Evolutionary conservation across 2,329 filamentous ascomycete genomes (phyloP), one percentile per base, ranked within the genome.

Genomic region (Fulvia fulva): DNA sequence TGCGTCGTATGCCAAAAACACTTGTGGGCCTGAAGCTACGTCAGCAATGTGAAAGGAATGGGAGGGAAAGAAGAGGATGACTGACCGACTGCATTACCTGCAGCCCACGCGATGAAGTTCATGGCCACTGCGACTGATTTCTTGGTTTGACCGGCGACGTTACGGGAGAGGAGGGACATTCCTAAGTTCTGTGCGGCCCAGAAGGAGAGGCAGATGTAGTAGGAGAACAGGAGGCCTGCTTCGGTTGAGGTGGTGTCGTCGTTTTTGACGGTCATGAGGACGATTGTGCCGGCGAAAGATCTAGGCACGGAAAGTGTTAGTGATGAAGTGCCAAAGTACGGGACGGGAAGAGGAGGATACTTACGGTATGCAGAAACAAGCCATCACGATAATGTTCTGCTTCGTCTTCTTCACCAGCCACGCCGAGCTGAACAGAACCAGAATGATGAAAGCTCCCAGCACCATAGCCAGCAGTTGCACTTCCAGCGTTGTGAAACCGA

Each of bases 391-490:
- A 16, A 87, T 71, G 65, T 89, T 91, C 73, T 91, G 87, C n/a
- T 78, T 75, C 0, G 81, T 87, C 71, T 82, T 87, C 74, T 85
- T 87, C 14, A 87, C 86, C 3, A 91, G 68, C 81, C 81, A 91
- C 0, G 84, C 81, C 0, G 87, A 88, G 0, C 77, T 76, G 25
- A 91, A 75, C 1, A 91, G 77, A 3, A 90, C 82, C 50, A 87
- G 77, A 60, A 91, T 89, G 65, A 91, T 90, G 64, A 88, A 88
- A 41, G 82, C 83, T 5, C 88, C 88, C 0, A 90, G 77, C 0
- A 90, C 88, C 86, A 91, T 90, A 41, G 87, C 82, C 23, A 92
- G 76, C 1, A 92, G 76, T 73, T 91, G 88, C 0, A 88, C 90
- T 71, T 91, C 75, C 6, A 90, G 77, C 0, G 77, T 75, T 0